phyloP scores from a whole-genome alignment of 2,329 filamentous ascomycete species.

The Taxawa tesnikishii region DNA sequence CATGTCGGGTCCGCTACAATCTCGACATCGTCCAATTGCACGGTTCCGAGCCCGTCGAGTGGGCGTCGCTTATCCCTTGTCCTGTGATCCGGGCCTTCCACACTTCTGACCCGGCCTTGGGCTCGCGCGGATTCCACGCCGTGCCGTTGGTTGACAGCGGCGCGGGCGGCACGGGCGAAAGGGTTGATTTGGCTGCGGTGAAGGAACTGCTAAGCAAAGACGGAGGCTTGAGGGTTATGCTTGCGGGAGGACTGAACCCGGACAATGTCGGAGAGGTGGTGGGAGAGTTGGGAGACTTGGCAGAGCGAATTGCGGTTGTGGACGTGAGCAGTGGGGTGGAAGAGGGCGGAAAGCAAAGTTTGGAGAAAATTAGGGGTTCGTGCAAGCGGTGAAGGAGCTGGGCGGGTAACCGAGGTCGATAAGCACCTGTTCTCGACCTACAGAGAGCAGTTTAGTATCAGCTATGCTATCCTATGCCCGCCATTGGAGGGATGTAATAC shows the following conservation, averaged over 20 bases:
- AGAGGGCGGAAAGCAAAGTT: slow-evolving; percentile 64
- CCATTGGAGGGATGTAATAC: too few species aligned
- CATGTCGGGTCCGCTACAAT: slow-evolving; percentile 60
- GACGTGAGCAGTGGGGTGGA: slow-evolving; percentile 95
- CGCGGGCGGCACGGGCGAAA: slow-evolving; percentile 66
- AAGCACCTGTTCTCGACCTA: slow-evolving; percentile 1
- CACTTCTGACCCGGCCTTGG: slow-evolving; percentile 60
- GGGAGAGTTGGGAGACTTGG: slow-evolving; percentile 46
- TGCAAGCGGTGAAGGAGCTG: too few species aligned
- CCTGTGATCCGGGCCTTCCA: slow-evolving; percentile 82
- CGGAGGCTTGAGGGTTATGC: slow-evolving; percentile 56
- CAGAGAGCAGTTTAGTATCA: not conserved
- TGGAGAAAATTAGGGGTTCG: slow-evolving; percentile 69
- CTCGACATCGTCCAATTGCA: slow-evolving; percentile 91
- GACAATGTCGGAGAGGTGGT: slow-evolving; percentile 64
- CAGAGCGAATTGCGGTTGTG: slow-evolving; percentile 60
- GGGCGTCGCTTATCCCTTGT: slow-evolving; percentile 78
- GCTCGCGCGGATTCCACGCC: slow-evolving; percentile 66
- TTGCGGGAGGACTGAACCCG: slow-evolving; percentile 76
- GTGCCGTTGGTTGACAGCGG: slow-evolving; percentile 81
- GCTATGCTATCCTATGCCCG: slow-evolving; percentile 14
- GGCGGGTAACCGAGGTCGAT: slow-evolving; percentile 8
- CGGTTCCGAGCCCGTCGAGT: slow-evolving; percentile 83
- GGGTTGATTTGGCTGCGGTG: slow-evolving; percentile 60
- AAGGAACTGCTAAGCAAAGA: slow-evolving; percentile 55